Percentiles rank a stretch among this genome's conserved stretches.
Conservation (phyloP, 2,329 filamentous ascomycete genomes). For the Fusarium solani-melongenae region DNA sequence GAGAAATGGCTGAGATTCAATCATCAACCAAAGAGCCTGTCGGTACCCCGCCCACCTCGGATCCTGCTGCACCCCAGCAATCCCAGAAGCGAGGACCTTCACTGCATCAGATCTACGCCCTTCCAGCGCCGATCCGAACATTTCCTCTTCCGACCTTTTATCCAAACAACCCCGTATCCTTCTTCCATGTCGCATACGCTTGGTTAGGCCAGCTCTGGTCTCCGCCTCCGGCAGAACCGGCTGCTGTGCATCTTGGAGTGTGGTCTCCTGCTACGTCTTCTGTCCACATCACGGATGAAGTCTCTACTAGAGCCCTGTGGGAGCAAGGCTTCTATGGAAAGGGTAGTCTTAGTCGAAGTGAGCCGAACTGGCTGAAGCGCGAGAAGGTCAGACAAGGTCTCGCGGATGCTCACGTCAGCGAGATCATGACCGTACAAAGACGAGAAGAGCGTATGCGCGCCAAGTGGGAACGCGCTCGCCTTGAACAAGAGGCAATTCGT, state of each 20-base stretch:
- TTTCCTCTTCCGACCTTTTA: conserved; percentile 90
- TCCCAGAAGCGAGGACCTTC: conserved; percentile 53
- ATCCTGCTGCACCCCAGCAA: conserved; percentile 33
- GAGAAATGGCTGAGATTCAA: conserved; percentile 57
- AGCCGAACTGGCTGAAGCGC: conserved; percentile 90
- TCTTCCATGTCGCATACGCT: conserved; percentile 81
- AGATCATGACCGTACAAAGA: conserved; percentile 81
- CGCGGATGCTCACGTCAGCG: conserved; percentile 76
- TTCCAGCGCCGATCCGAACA: conserved; percentile 82
- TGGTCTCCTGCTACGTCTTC: conserved; percentile 87
- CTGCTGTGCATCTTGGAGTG: conserved; percentile 74
- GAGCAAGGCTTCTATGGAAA: conserved; percentile 98
- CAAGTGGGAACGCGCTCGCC: conserved; percentile 92
- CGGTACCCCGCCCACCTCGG: conserved; percentile 34
- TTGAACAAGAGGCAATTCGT: conserved; percentile 86
- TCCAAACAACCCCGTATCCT: conserved; percentile 90
- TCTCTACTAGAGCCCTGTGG: conserved; percentile 85
- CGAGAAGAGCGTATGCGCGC: conserved; percentile 83
- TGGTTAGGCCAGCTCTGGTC: conserved; percentile 81
- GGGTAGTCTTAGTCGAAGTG: conserved; percentile 90
- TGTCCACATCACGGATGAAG: conserved; percentile 82
- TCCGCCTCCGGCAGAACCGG: conserved; percentile 72
- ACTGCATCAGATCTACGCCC: conserved; percentile 80
- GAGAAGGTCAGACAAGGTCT: conserved; percentile 79
- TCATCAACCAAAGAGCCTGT: conserved; percentile 35